Evolutionary conservation across 2,329 filamentous ascomycete species (phyloP), one percentile per base, ranked within the genome.

Genomic region (Chaetomium sp.): DNA sequence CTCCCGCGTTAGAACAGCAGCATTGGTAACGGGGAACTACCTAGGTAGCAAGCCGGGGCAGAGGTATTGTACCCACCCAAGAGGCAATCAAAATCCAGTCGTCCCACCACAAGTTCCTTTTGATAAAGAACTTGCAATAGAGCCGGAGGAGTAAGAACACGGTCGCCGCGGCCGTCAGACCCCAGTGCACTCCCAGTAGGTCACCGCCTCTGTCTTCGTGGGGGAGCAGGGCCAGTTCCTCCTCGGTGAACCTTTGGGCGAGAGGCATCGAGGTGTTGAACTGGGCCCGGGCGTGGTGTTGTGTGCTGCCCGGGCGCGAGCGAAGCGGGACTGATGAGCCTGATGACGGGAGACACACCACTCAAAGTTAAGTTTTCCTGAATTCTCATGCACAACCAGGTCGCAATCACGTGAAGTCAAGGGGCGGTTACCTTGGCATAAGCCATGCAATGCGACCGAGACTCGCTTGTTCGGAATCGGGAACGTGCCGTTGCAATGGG

Each of bases 51-150:
- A 21, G 19, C 7, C 21, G 29, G 29, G 16, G 8, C 7, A 54
- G n/a, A 54, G 29, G 13, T 4, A 29, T 9, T 29, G 50, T n/a
- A 53, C 51, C 19, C 29, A 54, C 51, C 51, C 51, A 54, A 27
- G 51, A 31, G n/a, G 51, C 51, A 21, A 56, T 56, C 12, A 56
- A 35, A 13, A 56, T 38, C 19, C 31, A 35, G 31, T 56, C 53
- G 31, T 56, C 53, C 53, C 53, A 56, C 53, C 53, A 56, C 19
- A 56, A 21, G 31, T 33, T 12, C n/a, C n/a, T 33, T 7, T 21
- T 35, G n/a, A 21, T 56, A 10, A 35, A 21, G 31, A n/a, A 7
- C 19, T 35, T 33, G n/a, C 53, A 56, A 25, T 56, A 56, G 1
- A 56, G 3, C 5, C 53, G 53, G 12, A 56, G 53, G 31, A 33